These are phyloP conservation scores for Colletotrichum destructivum DNA, from an alignment of 2,329 filamentous ascomycete species.

Conservation along the genomic window DNA sequence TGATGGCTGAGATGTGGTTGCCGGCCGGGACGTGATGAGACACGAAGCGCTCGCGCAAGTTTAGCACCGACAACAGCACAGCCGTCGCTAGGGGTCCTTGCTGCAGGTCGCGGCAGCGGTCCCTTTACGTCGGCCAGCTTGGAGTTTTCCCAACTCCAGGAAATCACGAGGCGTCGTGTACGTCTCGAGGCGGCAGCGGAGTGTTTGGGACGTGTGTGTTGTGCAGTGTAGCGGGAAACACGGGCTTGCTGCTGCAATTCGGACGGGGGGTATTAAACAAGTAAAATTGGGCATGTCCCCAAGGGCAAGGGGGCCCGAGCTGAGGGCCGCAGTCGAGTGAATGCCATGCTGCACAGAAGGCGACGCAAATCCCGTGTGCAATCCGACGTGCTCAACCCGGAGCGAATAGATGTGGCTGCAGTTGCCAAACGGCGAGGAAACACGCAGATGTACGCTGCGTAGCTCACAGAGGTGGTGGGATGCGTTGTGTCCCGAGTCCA, in stretches of 20 bases:
- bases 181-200: neutral
- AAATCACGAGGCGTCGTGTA: neutral
- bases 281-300: too few relatives aligned
- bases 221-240: neutral
- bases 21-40: slow-evolving; percentile 14
- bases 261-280: too few relatives aligned
- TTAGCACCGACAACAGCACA: neutral
- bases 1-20: slow-evolving; percentile 31
- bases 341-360: slow-evolving; percentile 11
- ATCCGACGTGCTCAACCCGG: slow-evolving; percentile 12
- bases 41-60: neutral
- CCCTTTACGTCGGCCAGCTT: neutral
- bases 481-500: neutral
- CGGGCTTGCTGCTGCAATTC: neutral
- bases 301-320: neutral
- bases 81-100: neutral
- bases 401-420: slow-evolving; percentile 7
- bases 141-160: too few relatives aligned
- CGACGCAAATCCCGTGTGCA: slow-evolving; percentile 4
- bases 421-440: slow-evolving; percentile 15
- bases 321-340: neutral
- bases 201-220: neutral
- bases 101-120: neutral
- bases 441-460: neutral
- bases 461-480: too few relatives aligned